Evolutionary conservation across 2,329 filamentous ascomycete species (phyloP).

Genomic region (Chalara sp.): DNA sequence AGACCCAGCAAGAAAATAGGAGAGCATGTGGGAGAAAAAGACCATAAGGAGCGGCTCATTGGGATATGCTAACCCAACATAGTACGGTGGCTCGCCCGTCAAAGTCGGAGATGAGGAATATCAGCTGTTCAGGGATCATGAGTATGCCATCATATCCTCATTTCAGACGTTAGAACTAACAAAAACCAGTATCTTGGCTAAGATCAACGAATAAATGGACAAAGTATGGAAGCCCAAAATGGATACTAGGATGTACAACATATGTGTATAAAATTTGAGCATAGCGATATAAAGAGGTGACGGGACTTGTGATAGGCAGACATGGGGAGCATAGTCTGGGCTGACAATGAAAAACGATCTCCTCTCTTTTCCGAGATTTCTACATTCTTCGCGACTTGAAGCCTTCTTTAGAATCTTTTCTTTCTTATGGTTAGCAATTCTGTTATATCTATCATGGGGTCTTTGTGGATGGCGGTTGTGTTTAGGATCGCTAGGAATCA

Average conservation of each 20-base stretch:
- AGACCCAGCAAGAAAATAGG: background rate
- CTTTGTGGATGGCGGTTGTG: no score
- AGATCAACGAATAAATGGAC: constrained; percentile 85
- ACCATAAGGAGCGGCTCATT: background rate
- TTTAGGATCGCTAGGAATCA: no score
- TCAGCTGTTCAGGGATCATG: constrained; percentile 92
- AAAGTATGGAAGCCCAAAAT: background rate
- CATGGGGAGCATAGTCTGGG: no score
- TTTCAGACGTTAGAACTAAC: constrained; percentile 1
- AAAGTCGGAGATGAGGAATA: constrained; percentile 98
- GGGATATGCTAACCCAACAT: constrained; percentile 7
- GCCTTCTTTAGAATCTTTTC: no score
- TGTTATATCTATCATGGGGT: no score
- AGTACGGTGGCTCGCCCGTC: constrained; percentile 91
- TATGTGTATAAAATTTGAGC: constrained; percentile 18
- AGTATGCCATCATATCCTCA: constrained; percentile 54
- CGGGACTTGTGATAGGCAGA: no score
- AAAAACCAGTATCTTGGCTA: constrained; percentile 82
- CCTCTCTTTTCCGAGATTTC: no score
- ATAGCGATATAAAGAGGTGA: constrained; percentile 10
- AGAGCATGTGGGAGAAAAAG: constrained; percentile 1
- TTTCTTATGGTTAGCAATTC: no score
- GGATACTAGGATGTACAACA: constrained; percentile 17
- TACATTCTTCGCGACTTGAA: no score
- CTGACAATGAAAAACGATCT: no score